Percentiles rank a stretch among this genome's conserved stretches.
Conservation (phyloP, 208 protist species). For the Trypanosoma boissoni region DNA sequence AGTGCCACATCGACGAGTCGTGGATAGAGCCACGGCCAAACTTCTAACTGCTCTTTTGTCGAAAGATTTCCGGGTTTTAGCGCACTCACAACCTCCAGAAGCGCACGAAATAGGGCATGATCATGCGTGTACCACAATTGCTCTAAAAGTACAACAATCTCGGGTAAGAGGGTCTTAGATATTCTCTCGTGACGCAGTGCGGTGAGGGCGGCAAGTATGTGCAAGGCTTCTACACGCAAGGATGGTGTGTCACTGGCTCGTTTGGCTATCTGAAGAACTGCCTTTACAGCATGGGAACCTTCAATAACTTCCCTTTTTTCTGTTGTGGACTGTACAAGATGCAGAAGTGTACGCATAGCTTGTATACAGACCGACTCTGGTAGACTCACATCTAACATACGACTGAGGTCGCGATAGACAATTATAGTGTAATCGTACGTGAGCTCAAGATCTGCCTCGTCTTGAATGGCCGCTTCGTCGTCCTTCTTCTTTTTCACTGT, state of each 20-base stretch:
- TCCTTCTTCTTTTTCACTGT: slow-evolving; percentile 52
- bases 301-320: slow-evolving; percentile 83
- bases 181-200: slow-evolving; percentile 83
- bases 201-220: slow-evolving; percentile 77
- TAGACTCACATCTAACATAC: slow-evolving; percentile 81
- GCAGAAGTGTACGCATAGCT: slow-evolving; percentile 78
- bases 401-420: slow-evolving; percentile 86
- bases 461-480: slow-evolving; percentile 67
- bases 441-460: slow-evolving; percentile 84
- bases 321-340: slow-evolving; percentile 78
- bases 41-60: slow-evolving; percentile 86
- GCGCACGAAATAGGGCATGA: slow-evolving; percentile 73
- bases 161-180: slow-evolving; percentile 74
- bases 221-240: slow-evolving; percentile 85
- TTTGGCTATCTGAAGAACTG: slow-evolving; percentile 77
- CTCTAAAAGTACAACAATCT: slow-evolving; percentile 88
- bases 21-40: slow-evolving; percentile 90
- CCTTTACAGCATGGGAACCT: slow-evolving; percentile 79
- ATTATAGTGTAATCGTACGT: slow-evolving; percentile 92
- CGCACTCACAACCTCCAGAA: slow-evolving; percentile 84
- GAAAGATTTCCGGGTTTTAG: slow-evolving; percentile 89
- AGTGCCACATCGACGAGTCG: slow-evolving; percentile 87
- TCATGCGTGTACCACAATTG: slow-evolving; percentile 85
- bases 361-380: slow-evolving; percentile 82
- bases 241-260: slow-evolving; percentile 65